phyloP scores from a whole-genome alignment of 1,284 basidiomycete genomes.

The Butyriboletus appendiculatus region DNA sequence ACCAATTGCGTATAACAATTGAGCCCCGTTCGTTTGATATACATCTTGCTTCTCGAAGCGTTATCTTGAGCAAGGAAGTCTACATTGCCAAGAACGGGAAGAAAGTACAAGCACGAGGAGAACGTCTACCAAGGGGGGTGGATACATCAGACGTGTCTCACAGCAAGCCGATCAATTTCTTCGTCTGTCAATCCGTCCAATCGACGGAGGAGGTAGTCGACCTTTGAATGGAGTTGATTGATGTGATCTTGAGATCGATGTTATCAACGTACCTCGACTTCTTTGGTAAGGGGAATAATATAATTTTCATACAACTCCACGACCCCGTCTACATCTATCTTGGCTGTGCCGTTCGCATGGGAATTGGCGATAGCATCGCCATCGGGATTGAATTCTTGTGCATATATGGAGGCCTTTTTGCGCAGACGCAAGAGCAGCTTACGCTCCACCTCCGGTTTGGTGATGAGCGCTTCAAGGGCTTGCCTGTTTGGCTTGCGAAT shows the following conservation, averaged over 20 bases:
- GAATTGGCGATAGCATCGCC: conserved; percentile 50
- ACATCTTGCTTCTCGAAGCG: conserved; percentile 21
- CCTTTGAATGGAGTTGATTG: conserved; percentile 47
- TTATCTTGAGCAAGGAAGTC: background rate
- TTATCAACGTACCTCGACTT: conserved; percentile 82
- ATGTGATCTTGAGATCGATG: conserved; percentile 1
- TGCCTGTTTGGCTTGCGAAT: conserved; percentile 78
- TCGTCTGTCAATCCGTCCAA: conserved; percentile 79
- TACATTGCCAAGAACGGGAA: conserved; percentile 5
- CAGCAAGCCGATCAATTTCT: conserved; percentile 71
- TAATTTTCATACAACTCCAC: conserved; percentile 92
- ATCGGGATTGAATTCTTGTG: conserved; percentile 83
- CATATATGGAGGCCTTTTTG: conserved; percentile 93
- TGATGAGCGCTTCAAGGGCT: conserved; percentile 85
- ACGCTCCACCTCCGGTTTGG: conserved; percentile 94
- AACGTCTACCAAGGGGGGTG: background rate
- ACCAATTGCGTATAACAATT: conserved; percentile 20
- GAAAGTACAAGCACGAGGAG: conserved; percentile 6
- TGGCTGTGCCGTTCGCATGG: conserved; percentile 42
- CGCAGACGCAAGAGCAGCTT: conserved; percentile 84
- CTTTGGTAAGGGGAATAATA: conserved; percentile 97
- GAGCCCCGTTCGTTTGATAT: conserved; percentile 25
- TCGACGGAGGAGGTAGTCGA: conserved; percentile 87
- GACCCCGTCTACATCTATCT: conserved; percentile 93
- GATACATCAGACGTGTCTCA: conserved; percentile 8